phyloP scores from a whole-genome alignment of 352 stramenopile genomes.

The Globisporangium cystogenes region DNA sequence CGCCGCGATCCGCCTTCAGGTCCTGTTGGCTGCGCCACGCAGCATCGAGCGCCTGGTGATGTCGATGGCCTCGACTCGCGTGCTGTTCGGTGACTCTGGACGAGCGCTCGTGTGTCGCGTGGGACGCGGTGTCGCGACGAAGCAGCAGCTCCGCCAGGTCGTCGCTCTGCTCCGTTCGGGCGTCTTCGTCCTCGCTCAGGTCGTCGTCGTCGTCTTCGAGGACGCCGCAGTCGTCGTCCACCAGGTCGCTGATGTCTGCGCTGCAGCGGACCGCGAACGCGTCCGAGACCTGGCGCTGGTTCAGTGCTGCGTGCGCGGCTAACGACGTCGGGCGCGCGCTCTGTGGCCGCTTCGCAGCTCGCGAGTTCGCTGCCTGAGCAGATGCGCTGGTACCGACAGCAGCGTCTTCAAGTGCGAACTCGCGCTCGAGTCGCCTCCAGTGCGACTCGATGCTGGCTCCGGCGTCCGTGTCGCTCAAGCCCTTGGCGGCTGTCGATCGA shows the following conservation, averaged over 20 bases:
- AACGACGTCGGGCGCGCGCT: slow-evolving; percentile 20
- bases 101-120: neutral
- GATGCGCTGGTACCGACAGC: neutral
- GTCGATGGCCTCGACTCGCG: slow-evolving; percentile 9
- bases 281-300: neutral
- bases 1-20: neutral
- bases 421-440: slow-evolving; percentile 32
- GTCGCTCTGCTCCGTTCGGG: slow-evolving; percentile 8
- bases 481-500: neutral
- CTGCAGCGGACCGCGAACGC: neutral
- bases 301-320: neutral
- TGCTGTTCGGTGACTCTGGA: neutral
- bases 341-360: slow-evolving; percentile 22
- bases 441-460: slow-evolving; percentile 26
- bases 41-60: slow-evolving; percentile 25
- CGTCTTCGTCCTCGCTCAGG: slow-evolving; percentile 20
- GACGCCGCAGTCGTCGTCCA: slow-evolving; percentile 34
- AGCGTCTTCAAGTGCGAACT: slow-evolving; percentile 21
- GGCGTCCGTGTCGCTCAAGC: neutral
- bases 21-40: slow-evolving; percentile 10
- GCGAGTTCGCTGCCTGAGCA: neutral
- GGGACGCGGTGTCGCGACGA: neutral
- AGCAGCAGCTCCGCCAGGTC: slow-evolving; percentile 11
- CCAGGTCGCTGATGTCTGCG: slow-evolving; percentile 3
- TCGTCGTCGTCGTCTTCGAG: slow-evolving; percentile 40